Conservation (phyloP, 495 filamentous ascomycete genomes). For the Chaetomium cochliodes region DNA sequence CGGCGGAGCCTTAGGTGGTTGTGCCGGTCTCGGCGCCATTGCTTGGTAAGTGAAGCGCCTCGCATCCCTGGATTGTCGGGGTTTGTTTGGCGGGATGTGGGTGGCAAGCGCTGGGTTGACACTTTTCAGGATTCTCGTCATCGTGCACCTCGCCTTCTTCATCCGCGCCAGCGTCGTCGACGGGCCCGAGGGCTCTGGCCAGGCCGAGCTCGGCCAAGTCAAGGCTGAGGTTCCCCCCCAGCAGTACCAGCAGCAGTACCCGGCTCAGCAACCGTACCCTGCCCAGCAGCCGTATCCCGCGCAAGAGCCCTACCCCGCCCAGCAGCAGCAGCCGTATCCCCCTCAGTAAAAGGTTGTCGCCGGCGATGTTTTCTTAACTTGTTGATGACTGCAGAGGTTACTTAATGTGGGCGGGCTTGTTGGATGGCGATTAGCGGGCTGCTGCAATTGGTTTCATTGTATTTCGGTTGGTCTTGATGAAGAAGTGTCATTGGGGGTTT, state of each 20-base stretch:
- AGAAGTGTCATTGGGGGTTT: not conserved
- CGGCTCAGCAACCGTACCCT: constrained; percentile 24
- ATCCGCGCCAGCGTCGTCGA: constrained; percentile 34
- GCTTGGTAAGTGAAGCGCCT: constrained; percentile 33
- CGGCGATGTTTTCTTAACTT: not conserved
- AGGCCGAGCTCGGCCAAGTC: constrained; percentile 39
- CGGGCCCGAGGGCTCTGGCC: constrained; percentile 7
- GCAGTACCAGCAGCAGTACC: constrained; percentile 22
- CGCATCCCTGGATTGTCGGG: not conserved
- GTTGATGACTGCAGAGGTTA: not conserved
- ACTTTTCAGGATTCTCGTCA: constrained; percentile 36
- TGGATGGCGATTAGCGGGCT: not conserved
- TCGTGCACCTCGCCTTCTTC: constrained; percentile 41
- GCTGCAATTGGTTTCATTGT: not conserved
- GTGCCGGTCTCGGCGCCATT: constrained; percentile 43
- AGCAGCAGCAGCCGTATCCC: constrained; percentile 2
- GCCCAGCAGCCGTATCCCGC: constrained; percentile 20
- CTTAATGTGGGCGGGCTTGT: not conserved
- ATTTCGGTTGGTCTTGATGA: not conserved
- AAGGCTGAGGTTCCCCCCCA: constrained; percentile 24
- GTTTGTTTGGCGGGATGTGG: not conserved
- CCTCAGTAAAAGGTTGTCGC: not conserved
- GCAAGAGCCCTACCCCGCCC: constrained; percentile 22
- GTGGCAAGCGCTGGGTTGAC: not conserved
- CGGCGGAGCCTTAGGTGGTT: constrained; percentile 33